Evolutionary conservation across 139 green algal species (phyloP), one percentile per base, ranked within the genome.

Genomic region (Tetradesmus obliquus): DNA sequence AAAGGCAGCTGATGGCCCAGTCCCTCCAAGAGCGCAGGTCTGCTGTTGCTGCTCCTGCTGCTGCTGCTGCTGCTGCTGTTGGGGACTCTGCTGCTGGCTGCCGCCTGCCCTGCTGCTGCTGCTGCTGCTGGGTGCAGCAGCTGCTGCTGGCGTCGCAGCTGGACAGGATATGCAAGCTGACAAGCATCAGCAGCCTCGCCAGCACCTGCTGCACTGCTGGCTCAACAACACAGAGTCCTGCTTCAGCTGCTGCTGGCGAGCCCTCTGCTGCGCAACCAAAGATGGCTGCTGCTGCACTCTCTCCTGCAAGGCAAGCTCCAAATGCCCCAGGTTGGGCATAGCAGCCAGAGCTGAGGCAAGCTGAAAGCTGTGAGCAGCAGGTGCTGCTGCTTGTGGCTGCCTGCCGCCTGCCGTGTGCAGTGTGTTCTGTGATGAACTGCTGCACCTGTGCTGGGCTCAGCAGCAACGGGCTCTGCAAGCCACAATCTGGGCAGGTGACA

Each of bases 51-150:
- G 51, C 80, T 71, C 53, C 81, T 4, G 81, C 20, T 76, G 55
- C 82, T 86, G 81, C 54, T 86, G 81, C 54, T 86, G 81, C 20
- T 51, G 82, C 55, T 72, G 82, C 20, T 87, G 57, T n/a, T 53
- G 55, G 32, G 32, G 32, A 45, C 32, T 45, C 55, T 76, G 83
- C 22, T 88, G 82, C 82, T 72, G 55, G 4, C 72, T 55, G 22
- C 24, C 8, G 57, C 7, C 7, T 66, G 57, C 8, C 57, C 57
- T 72, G 66, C 8, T 87, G 55, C 82, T 84, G 79, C 79, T 84
- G 79, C 4, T 51, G 82, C 54, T 54, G 82, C 7, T 74, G 45
- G 45, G 12, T 85, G 22, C 55, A 19, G 55, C 20, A 22, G 83
- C n/a, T 79, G 84, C 84, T 88, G 57, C 22, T 88, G 84, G 10